Percentiles rank a stretch among this genome's conserved stretches.
Evolutionary conservation across 306 rosid genomes (phyloP).

Genomic region (Vicia sativa): DNA sequence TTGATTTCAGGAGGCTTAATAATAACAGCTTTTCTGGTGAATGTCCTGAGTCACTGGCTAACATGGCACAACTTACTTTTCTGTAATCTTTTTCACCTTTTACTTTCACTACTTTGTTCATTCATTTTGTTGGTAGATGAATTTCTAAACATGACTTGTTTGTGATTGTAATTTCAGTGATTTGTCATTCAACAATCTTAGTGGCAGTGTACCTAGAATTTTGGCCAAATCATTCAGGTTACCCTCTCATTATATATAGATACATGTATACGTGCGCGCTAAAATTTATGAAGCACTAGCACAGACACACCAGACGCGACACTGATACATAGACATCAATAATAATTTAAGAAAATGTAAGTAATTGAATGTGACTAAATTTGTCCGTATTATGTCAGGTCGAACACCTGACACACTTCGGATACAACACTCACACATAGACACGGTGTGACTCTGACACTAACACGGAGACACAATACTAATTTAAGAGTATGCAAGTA

Average conservation of each 20-base stretch:
- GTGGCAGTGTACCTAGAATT: slow-evolving; percentile 76
- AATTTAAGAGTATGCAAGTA: not conserved
- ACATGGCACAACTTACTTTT: slow-evolving; percentile 83
- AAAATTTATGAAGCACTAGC: not conserved
- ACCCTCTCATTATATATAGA: slow-evolving; percentile 31
- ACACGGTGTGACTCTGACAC: no score
- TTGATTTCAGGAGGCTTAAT: slow-evolving; percentile 81
- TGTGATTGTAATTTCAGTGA: slow-evolving; percentile 60
- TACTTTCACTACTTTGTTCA: slow-evolving; percentile 6
- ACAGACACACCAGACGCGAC: not conserved
- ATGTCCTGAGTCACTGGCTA: slow-evolving; percentile 72
- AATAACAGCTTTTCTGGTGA: slow-evolving; percentile 79
- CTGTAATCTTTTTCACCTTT: slow-evolving; percentile 61
- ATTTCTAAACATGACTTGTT: slow-evolving; percentile 11
- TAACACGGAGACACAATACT: no score
- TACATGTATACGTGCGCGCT: not conserved
- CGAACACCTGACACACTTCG: not conserved
- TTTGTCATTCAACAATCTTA: slow-evolving; percentile 83
- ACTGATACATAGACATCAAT: not conserved
- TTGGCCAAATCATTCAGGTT: slow-evolving; percentile 92
- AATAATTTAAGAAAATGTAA: not conserved
- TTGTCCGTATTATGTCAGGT: not conserved
- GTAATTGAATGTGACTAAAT: not conserved
- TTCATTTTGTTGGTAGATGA: slow-evolving; percentile 12
- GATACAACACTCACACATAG: no score